These are phyloP conservation scores for Stenogyne calaminthoides DNA, from an alignment of 305 asterid genomes.

Conservation along the genomic window DNA sequence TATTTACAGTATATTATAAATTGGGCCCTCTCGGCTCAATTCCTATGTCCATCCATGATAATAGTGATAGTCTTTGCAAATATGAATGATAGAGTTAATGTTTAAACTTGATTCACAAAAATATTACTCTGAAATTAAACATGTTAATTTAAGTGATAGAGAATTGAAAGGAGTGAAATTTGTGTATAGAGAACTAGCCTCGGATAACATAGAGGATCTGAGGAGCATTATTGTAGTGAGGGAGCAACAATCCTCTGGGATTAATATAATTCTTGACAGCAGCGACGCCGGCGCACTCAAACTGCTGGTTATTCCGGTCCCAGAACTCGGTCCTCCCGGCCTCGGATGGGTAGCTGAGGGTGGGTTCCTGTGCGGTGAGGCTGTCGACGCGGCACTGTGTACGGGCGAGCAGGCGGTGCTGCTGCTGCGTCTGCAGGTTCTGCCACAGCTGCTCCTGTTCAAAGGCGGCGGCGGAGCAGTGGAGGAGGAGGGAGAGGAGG, in stretches of 20 bases:
- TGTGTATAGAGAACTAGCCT: conserved; percentile 33
- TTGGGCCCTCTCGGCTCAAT: no score
- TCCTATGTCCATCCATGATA: no score
- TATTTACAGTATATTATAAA: no score
- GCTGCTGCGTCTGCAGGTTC: conserved; percentile 40
- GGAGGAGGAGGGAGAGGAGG: conserved; percentile 31
- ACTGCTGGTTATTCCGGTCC: conserved; percentile 51
- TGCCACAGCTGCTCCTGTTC: no score
- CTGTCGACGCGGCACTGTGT: conserved; percentile 49
- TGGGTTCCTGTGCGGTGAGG: conserved; percentile 58
- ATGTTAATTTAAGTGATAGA: no score
- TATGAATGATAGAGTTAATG: no score
- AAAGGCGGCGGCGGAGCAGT: conserved; percentile 36
- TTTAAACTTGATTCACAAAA: no score
- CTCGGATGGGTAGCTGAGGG: conserved; percentile 42
- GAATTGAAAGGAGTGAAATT: background rate
- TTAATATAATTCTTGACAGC: conserved; percentile 46
- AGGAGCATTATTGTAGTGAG: conserved; percentile 69
- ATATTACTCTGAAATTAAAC: no score
- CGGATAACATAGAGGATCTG: conserved; percentile 46
- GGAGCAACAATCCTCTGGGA: conserved; percentile 54
- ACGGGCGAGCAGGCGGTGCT: conserved; percentile 45
- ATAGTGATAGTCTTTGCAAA: no score
- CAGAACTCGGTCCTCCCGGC: conserved; percentile 63
- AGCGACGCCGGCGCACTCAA: conserved; percentile 67